These are phyloP conservation scores for Stemphylium vesicarium DNA, from an alignment of 2,329 filamentous ascomycete species.

Conservation along the genomic window DNA sequence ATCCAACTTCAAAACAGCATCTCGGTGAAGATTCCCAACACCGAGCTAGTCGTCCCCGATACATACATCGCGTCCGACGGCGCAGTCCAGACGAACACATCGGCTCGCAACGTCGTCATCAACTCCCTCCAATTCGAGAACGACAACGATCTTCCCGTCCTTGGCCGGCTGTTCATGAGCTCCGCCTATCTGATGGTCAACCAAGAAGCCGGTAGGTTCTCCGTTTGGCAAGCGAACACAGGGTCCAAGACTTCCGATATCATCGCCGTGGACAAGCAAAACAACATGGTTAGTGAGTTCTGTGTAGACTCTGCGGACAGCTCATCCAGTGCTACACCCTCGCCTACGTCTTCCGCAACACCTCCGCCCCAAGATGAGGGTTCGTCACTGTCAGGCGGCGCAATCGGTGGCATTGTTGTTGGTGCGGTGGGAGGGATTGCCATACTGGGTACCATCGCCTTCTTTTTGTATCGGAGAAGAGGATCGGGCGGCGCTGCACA, in stretches of 20 bases:
- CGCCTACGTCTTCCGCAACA: constrained; percentile 7
- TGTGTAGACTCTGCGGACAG: constrained; percentile 11
- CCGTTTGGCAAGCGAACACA: constrained; percentile 21
- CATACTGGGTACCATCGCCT: constrained; percentile 16
- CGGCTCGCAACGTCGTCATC: constrained; percentile 21
- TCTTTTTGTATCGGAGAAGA: constrained; percentile 20
- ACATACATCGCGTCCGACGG: constrained; percentile 18
- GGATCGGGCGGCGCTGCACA: constrained; percentile 6
- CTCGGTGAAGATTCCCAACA: constrained; percentile 20
- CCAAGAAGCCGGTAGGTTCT: constrained; percentile 21
- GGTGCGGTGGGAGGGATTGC: constrained; percentile 22
- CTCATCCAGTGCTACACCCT: constrained; percentile 1
- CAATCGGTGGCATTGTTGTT: constrained; percentile 25
- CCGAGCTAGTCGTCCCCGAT: constrained; percentile 23
- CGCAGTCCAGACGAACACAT: constrained; percentile 12
- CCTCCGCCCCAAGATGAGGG: constrained; percentile 2
- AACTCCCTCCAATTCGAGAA: constrained; percentile 21
- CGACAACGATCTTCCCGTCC: constrained; percentile 20
- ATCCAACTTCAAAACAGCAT: constrained; percentile 22
- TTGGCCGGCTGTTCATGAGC: constrained; percentile 26
- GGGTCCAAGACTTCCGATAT: constrained; percentile 9
- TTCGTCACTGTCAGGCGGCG: constrained; percentile 18
- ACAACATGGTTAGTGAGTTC: constrained; percentile 16
- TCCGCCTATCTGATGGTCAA: constrained; percentile 28
- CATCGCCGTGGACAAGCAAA: constrained; percentile 16